Percentiles rank a stretch among this genome's conserved stretches.
These are phyloP conservation scores for Chamaecyparis obtusa DNA, from an alignment of 75 land plant species.

Conservation along the genomic window DNA sequence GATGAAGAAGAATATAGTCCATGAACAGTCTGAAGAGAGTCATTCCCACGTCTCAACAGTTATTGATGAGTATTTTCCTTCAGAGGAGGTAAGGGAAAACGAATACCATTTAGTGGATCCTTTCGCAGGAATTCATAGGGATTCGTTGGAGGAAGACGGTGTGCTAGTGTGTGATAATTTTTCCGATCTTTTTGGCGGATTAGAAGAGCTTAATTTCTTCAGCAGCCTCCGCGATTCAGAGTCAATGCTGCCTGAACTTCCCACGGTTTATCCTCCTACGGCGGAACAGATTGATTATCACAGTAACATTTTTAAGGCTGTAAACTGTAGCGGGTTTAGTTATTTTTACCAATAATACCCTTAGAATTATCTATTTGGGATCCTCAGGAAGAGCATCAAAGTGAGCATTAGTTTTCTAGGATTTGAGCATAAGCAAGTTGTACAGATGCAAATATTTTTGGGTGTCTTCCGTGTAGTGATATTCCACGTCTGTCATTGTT, in stretches of 20 bases:
- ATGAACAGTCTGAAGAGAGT: neutral
- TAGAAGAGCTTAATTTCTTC: slow-evolving; percentile 23
- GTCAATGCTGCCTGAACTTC: neutral
- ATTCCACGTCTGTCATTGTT: too few species aligned
- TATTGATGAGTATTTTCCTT: neutral
- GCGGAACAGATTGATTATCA: neutral
- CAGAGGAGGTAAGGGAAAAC: neutral
- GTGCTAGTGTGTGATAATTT: slow-evolving; percentile 2
- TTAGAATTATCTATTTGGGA: neutral
- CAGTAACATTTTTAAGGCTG: neutral
- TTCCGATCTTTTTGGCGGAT: slow-evolving; percentile 12
- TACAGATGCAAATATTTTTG: too few species aligned
- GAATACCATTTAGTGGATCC: neutral
- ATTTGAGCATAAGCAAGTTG: too few species aligned
- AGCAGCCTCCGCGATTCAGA: neutral
- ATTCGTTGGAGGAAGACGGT: neutral
- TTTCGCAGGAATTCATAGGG: neutral
- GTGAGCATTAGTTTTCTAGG: too few species aligned
- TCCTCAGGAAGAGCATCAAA: too few species aligned
- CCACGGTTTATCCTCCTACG: neutral
- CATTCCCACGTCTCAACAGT: neutral
- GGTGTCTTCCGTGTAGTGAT: too few species aligned
- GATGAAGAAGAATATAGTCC: neutral
- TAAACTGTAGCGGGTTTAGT: neutral
- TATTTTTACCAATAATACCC: neutral